Evolutionary conservation across 352 stramenopile genomes (phyloP), one percentile per base, ranked within the genome.

Genomic region (Phytophthora sp.): DNA sequence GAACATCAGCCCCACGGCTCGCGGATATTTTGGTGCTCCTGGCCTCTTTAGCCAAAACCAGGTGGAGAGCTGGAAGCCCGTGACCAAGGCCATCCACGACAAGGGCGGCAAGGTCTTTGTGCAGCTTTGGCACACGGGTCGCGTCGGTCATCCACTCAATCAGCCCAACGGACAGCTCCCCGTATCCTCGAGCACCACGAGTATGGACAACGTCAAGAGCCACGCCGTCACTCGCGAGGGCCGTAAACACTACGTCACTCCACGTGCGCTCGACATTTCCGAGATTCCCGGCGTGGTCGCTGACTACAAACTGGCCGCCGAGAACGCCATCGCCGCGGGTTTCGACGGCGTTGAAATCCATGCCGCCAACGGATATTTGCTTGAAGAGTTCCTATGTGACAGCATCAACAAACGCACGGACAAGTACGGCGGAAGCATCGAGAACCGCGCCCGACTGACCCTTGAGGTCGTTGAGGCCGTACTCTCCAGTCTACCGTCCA

Each of bases 301-400:
- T 3, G 85, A 95, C 56, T 97, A 86, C 74, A 71, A 71, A 18
- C 31, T 63, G 23, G 80, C 67, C 0, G 86, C 87, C 0, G 54
- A 73, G 36, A 79, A 80, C 15, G 77, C 86, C 12, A 80, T 88
- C 11, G 71, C 64, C 3, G 79, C 79, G 0, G 76, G 75, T 15
- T 90, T 83, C 64, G 93, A 98, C 51, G 91, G 90, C 18, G 73
- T 98, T 20, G 89, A 98, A 60, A 63, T 98, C 24, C 91, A 98
- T 74, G 47, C 21, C 4, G 91, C 85, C 16, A 95, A 98, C 61
- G 92, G 91, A 27, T 98, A 98, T 60, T 23, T 79, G 13, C 63
- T 98, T 41, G 89, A 97, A 61, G 71, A 95, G 50, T 96, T 97
- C 69, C 67, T 97, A 6, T 74, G 66, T 27, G 66, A 71, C 44